Percentiles rank a stretch among this genome's conserved stretches.
Evolutionary conservation across 192 early-diverging fungal genomes (phyloP).

Genomic region (Backusella morwellensis): DNA sequence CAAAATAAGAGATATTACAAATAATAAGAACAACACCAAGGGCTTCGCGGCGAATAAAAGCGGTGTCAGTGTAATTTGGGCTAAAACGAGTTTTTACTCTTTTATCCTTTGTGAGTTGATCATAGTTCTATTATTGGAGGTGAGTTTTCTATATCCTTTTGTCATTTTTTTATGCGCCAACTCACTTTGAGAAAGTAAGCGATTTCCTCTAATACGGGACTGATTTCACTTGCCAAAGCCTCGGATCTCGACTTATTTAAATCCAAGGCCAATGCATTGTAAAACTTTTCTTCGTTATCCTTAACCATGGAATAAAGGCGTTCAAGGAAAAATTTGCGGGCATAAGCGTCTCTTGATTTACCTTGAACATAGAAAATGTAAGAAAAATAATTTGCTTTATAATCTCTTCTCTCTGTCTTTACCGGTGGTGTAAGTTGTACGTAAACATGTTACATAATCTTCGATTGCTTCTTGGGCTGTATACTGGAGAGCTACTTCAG

Average conservation of each 20-base stretch:
- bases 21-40: slow-evolving; percentile 74
- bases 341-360: slow-evolving; percentile 10
- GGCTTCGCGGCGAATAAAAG: slow-evolving; percentile 68
- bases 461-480: neutral
- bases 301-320: slow-evolving; percentile 57
- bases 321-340: slow-evolving; percentile 33
- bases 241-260: slow-evolving; percentile 57
- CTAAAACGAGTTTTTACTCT: slow-evolving; percentile 34
- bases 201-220: slow-evolving; percentile 42
- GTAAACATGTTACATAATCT: slow-evolving; percentile 10
- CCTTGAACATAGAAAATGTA: neutral
- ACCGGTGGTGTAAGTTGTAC: slow-evolving; percentile 3
- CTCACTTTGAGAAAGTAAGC: slow-evolving; percentile 37
- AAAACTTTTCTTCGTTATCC: slow-evolving; percentile 54
- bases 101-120: slow-evolving; percentile 53
- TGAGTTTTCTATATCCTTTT: neutral
- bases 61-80: slow-evolving; percentile 44
- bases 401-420: neutral
- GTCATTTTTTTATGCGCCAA: neutral
- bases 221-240: slow-evolving; percentile 53
- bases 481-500: neutral
- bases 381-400: neutral
- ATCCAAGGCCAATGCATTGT: slow-evolving; percentile 57
- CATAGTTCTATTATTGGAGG: slow-evolving; percentile 46
- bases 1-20: slow-evolving; percentile 25